Evolutionary conservation across 768 basidiomycete species (phyloP).

Genomic region (Amanita phalloides): DNA sequence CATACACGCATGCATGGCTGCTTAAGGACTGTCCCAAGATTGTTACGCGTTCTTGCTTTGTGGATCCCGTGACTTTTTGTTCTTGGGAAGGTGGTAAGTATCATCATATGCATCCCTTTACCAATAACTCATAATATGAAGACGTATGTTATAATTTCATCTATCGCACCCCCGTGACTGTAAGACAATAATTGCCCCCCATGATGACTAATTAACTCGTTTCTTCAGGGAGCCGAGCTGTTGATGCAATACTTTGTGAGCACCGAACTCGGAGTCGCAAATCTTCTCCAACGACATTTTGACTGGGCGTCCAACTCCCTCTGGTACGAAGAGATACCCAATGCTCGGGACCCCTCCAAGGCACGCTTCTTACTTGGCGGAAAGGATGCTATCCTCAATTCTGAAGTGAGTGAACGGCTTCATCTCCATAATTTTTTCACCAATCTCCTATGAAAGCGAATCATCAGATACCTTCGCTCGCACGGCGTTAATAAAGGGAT

Average conservation of each 20-base stretch:
- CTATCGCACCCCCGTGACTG: conserved; percentile 58
- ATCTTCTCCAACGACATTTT: conserved; percentile 74
- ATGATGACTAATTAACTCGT: conserved; percentile 2
- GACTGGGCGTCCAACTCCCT: conserved; percentile 84
- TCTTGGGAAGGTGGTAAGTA: conserved; percentile 85
- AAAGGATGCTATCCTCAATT: conserved; percentile 68
- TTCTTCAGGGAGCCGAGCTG: conserved; percentile 57
- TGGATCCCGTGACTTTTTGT: conserved; percentile 86
- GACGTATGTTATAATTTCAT: conserved; percentile 91
- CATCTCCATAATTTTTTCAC: neutral
- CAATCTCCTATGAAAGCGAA: conserved; percentile 33
- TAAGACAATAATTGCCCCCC: conserved; percentile 19
- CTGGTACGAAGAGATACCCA: conserved; percentile 85
- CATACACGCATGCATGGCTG: conserved; percentile 84
- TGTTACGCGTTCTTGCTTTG: conserved; percentile 70
- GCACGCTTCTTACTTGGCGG: conserved; percentile 76
- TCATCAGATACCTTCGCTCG: conserved; percentile 62
- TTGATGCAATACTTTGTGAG: conserved; percentile 84
- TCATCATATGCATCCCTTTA: neutral
- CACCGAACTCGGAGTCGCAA: conserved; percentile 79
- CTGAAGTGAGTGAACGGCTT: conserved; percentile 35
- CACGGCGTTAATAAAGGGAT: conserved; percentile 65
- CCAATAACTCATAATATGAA: conserved; percentile 15
- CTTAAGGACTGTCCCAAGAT: conserved; percentile 68
- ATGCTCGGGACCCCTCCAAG: conserved; percentile 55